Evolutionary conservation across 1,284 basidiomycete genomes (phyloP).

Genomic region (Cryptococcus sp.): DNA sequence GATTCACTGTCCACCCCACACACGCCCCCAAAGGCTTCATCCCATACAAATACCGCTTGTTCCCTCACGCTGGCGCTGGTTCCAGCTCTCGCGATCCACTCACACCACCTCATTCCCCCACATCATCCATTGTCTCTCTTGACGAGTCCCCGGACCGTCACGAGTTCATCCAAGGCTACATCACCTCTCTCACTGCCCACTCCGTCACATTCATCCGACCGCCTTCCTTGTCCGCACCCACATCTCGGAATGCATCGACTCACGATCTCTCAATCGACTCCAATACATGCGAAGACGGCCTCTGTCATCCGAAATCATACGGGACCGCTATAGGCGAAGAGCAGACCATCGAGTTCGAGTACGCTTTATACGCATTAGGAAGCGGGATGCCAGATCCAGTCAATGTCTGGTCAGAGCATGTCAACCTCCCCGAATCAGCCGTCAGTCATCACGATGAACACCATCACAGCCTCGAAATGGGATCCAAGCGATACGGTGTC

Average conservation of each 20-base stretch:
- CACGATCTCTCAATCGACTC: neutral
- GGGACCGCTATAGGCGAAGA: conserved; percentile 32
- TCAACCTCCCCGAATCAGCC: neutral
- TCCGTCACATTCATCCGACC: conserved; percentile 56
- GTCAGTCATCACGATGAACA: conserved; percentile 16
- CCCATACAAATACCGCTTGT: conserved; percentile 62
- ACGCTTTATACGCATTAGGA: conserved; percentile 54
- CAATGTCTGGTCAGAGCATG: conserved; percentile 45
- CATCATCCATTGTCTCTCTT: conserved; percentile 10
- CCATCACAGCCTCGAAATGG: conserved; percentile 23
- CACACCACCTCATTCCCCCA: conserved; percentile 26
- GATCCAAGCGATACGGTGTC: conserved; percentile 42
- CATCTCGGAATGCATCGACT: neutral
- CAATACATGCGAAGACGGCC: neutral
- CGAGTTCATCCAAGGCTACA: conserved; percentile 57
- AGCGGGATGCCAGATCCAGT: conserved; percentile 49
- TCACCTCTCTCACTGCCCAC: conserved; percentile 57
- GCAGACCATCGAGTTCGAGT: conserved; percentile 52
- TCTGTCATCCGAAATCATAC: conserved; percentile 16
- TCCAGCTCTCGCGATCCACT: conserved; percentile 9
- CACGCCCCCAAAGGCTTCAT: conserved; percentile 62
- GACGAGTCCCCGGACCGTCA: conserved; percentile 28
- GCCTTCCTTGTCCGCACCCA: neutral
- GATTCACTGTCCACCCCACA: conserved; percentile 53
- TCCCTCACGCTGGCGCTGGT: neutral